Evolutionary conservation across 2,329 filamentous ascomycete species (phyloP).

Genomic region (Apiospora hydei): DNA sequence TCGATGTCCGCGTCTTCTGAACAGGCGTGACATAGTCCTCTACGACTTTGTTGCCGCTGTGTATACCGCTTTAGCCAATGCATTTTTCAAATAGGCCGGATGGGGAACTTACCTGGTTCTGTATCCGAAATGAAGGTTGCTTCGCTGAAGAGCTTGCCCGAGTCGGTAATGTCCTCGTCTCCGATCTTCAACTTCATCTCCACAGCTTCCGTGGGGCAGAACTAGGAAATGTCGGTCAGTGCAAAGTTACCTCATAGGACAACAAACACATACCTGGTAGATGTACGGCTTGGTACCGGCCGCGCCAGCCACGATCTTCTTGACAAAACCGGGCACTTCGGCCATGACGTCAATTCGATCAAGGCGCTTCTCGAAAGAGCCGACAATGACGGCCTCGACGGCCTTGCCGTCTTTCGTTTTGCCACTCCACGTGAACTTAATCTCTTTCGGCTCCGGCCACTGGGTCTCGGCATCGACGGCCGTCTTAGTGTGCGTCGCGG

Average conservation of each 20-base stretch:
- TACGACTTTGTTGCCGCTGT: conserved; percentile 20
- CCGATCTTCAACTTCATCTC: conserved; percentile 85
- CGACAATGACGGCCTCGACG: conserved; percentile 74
- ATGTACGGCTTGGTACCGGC: conserved; percentile 97
- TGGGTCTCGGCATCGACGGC: conserved; percentile 79
- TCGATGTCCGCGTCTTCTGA: background rate
- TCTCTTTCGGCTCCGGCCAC: conserved; percentile 85
- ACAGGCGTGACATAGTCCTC: background rate
- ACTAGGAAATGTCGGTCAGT: conserved; percentile 57
- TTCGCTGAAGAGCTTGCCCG: conserved; percentile 83
- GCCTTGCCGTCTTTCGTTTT: conserved; percentile 78
- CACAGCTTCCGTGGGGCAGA: conserved; percentile 65
- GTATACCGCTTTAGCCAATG: background rate
- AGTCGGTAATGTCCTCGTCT: conserved; percentile 78
- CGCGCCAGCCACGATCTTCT: conserved; percentile 87
- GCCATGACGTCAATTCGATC: conserved; percentile 96
- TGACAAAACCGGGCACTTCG: conserved; percentile 94
- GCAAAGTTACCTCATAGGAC: background rate
- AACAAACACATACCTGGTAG: conserved; percentile 75
- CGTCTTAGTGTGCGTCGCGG: conserved; percentile 72
- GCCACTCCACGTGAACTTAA: conserved; percentile 81
- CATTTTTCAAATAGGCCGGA: no score
- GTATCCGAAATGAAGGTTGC: conserved; percentile 89
- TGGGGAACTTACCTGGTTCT: conserved; percentile 18
- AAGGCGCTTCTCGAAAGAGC: conserved; percentile 70